A percentile compares a stretch with the other conserved stretches of the same genome.
These are phyloP conservation scores for Seiridium unicorne DNA, from an alignment of 2,329 filamentous ascomycete species.

Conservation along the genomic window DNA sequence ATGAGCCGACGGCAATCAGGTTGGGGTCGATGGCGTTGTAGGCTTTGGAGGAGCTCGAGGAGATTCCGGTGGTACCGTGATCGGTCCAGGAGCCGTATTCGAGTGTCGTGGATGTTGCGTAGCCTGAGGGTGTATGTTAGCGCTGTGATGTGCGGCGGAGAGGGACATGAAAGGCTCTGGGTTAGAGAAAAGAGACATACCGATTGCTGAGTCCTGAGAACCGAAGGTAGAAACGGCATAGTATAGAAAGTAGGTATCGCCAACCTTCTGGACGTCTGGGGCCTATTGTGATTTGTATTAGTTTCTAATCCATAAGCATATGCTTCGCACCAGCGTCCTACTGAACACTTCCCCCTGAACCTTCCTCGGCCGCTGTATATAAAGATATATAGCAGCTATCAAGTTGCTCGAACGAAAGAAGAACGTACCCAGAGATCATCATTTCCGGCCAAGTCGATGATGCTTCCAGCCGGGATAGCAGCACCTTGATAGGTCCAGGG, in stretches of 20 bases:
- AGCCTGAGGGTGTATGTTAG: conserved; percentile 23
- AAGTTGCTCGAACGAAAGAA: background rate
- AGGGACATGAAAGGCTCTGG: background rate
- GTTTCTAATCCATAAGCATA: background rate
- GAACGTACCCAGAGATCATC: conserved; percentile 39
- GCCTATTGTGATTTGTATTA: conserved; percentile 43
- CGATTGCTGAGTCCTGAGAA: conserved; percentile 60
- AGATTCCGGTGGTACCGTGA: conserved; percentile 52
- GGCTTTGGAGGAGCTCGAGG: conserved; percentile 34
- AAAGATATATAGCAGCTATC: background rate
- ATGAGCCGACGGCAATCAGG: conserved; percentile 39
- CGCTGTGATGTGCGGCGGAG: background rate
- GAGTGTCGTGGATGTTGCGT: conserved; percentile 42
- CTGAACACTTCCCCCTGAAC: no score
- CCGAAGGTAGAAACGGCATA: conserved; percentile 65
- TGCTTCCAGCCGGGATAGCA: conserved; percentile 35
- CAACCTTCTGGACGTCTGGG: conserved; percentile 60
- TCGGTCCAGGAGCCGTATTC: conserved; percentile 60
- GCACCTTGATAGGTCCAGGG: conserved; percentile 42
- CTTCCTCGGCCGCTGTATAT: no score
- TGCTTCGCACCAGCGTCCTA: no score
- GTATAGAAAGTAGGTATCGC: conserved; percentile 62
- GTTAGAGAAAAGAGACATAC: background rate
- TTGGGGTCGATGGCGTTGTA: conserved; percentile 64
- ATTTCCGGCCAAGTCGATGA: conserved; percentile 37